Evolutionary conservation across 768 basidiomycete species (phyloP).

Genomic region (Rhodotorula paludigena): DNA sequence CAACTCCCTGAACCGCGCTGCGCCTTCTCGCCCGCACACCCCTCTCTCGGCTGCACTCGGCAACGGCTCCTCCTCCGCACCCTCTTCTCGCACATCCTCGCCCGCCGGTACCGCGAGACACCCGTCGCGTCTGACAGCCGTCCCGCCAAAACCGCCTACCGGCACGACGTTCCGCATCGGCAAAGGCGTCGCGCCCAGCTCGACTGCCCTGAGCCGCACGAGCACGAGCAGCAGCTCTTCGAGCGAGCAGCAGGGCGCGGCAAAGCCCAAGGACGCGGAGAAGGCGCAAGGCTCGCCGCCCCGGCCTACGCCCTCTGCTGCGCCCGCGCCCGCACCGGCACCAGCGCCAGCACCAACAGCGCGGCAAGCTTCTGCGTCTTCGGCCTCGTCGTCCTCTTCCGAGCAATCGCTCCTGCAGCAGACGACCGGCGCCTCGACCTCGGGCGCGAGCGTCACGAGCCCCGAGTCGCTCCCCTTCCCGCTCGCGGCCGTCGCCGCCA

Average conservation of each 20-base stretch:
- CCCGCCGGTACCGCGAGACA: neutral
- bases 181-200: slow-evolving; percentile 13
- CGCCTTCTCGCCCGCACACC: slow-evolving; percentile 1
- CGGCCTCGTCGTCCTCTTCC: slow-evolving; percentile 6
- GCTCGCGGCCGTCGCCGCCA: neutral
- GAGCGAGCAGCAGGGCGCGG: too few relatives aligned
- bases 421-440: slow-evolving; percentile 5
- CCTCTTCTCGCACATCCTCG: slow-evolving; percentile 12
- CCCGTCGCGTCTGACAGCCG: slow-evolving; percentile 23
- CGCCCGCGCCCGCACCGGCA: too few relatives aligned
- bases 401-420: neutral
- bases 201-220: neutral
- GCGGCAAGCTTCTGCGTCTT: slow-evolving; percentile 4
- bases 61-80: neutral
- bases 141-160: slow-evolving; percentile 5
- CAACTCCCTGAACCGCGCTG: slow-evolving; percentile 13
- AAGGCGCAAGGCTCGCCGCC: too few relatives aligned
- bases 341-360: neutral
- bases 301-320: too few relatives aligned
- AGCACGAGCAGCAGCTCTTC: neutral
- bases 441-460: slow-evolving; percentile 15
- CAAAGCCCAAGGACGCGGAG: too few relatives aligned
- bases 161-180: slow-evolving; percentile 32
- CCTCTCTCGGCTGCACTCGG: too few relatives aligned
- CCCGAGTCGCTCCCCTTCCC: slow-evolving; percentile 10